These are phyloP conservation scores for Plectosphaerella sp. DNA, from an alignment of 2,329 filamentous ascomycete genomes.

Conservation along the genomic window DNA sequence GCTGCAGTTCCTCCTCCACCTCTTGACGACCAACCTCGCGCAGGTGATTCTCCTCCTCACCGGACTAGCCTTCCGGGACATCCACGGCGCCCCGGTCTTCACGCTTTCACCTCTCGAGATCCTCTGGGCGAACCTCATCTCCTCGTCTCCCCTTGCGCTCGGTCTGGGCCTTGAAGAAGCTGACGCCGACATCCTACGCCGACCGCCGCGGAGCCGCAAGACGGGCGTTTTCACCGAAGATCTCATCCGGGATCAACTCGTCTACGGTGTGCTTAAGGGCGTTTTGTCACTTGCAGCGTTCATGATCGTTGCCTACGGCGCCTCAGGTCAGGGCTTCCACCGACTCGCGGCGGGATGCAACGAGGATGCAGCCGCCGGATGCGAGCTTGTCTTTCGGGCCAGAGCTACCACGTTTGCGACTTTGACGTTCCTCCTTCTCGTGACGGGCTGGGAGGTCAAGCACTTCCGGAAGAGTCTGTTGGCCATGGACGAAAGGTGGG, in stretches of 20 bases:
- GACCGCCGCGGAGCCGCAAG: conserved; percentile 58
- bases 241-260: conserved; percentile 61
- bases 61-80: conserved; percentile 65
- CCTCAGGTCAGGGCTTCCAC: conserved; percentile 46
- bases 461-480: conserved; percentile 68
- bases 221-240: conserved; percentile 60
- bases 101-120: conserved; percentile 70
- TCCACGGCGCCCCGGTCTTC: conserved; percentile 57
- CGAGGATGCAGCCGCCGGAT: conserved; percentile 41
- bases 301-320: conserved; percentile 53
- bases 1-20: conserved; percentile 54
- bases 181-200: conserved; percentile 61
- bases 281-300: conserved; percentile 58
- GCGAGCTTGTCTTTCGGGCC: conserved; percentile 57
- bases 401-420: conserved; percentile 67
- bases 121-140: conserved; percentile 73
- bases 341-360: conserved; percentile 55
- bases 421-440: conserved; percentile 62
- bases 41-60: conserved; percentile 66
- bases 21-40: conserved; percentile 67
- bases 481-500: conserved; percentile 53
- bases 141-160: conserved; percentile 66
- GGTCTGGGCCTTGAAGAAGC: conserved; percentile 68
- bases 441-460: conserved; percentile 71
- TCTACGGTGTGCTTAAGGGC: conserved; percentile 63